Base-by-base conservation (phyloP, 2,329 filamentous ascomycete species). In the Talaromyces pinophilus region DNA sequence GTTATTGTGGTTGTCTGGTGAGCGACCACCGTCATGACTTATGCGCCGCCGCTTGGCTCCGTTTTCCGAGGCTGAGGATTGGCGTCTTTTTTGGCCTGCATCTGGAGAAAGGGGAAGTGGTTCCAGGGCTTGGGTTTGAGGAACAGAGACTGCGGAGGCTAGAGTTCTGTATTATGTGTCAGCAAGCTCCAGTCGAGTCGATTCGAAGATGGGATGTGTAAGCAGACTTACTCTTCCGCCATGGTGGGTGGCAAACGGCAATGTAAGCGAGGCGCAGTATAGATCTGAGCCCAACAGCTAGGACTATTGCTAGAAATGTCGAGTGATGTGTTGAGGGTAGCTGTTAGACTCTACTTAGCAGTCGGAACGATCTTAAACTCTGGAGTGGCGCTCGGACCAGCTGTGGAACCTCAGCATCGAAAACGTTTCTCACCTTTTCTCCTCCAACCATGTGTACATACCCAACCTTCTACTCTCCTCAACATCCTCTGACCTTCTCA, bases 31-130 rank as follows among this genome's bases (percentile, higher is more conserved):
- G 25, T 74, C 73, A 59, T 70, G 70, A 70, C 81, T 81, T 64
- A 86, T 72, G 68, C 85, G 82, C 55, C 81, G 81, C 64, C 87
- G 82, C 76, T 88, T 89, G 65, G 75, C 71, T 54, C 79, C 77
- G n/a, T 81, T 78, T 44, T 85, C 82, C 2, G 82, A 79, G 13
- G 77, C 71, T 8, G 84, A 85, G n/a, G 85, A 86, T 71, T 85
- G 82, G 68, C 85, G 80, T 70, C 86, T 81, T 72, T 87, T 87
- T 28, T 76, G 72, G 38, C 76, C 73, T 66, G 72, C 68, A 68
- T 74, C 74, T 61, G 75, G 77, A 64, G 78, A 72, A 65, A 72
- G 54, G 62, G 61, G 57, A 17, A 71, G 72, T 48, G 63, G 55
- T 5, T 72, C 68, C 67, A 65, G 68, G 17, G 15, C 52, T 11